A percentile compares a stretch with the other conserved stretches of the same genome.
Evolutionary conservation across 2,329 filamentous ascomycete species (phyloP).

Genomic region (Eutypa lata): DNA sequence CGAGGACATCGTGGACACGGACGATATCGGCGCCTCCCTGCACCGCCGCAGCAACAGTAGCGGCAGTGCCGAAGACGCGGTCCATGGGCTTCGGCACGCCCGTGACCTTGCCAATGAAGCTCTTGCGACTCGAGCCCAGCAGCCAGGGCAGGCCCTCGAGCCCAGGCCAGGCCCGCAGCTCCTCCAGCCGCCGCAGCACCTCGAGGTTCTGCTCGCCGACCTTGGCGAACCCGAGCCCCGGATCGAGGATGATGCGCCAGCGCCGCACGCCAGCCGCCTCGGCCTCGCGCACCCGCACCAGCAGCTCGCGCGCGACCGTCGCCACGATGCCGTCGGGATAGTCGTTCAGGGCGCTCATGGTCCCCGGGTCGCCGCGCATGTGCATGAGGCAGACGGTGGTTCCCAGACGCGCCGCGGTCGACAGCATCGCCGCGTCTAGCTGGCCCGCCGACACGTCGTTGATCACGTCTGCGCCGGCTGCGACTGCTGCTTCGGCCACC

Average conservation of each 20-base stretch:
- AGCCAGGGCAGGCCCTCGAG: conserved; percentile 79
- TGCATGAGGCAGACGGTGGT: conserved; percentile 86
- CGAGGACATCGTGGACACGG: conserved; percentile 82
- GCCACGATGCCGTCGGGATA: conserved; percentile 68
- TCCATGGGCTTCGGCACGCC: conserved; percentile 68
- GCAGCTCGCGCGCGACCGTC: conserved; percentile 66
- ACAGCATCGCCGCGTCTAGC: conserved; percentile 78
- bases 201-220: conserved; percentile 75
- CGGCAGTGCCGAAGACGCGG: conserved; percentile 81
- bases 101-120: conserved; percentile 81
- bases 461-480: conserved; percentile 83
- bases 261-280: conserved; percentile 77
- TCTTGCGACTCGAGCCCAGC: conserved; percentile 83
- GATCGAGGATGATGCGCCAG: conserved; percentile 94
- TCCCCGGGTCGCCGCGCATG: conserved; percentile 83
- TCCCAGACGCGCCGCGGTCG: conserved; percentile 72
- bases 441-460: conserved; percentile 88
- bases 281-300: conserved; percentile 67
- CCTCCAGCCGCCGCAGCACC: conserved; percentile 64
- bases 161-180: conserved; percentile 62
- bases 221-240: conserved; percentile 93
- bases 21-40: conserved; percentile 88
- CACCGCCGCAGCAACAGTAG: conserved; percentile 80
- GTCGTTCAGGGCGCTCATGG: conserved; percentile 67
- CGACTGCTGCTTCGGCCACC: conserved; percentile 74